Base-by-base conservation (phyloP, 1,284 basidiomycete species). In the Trametes pubescens region DNA sequence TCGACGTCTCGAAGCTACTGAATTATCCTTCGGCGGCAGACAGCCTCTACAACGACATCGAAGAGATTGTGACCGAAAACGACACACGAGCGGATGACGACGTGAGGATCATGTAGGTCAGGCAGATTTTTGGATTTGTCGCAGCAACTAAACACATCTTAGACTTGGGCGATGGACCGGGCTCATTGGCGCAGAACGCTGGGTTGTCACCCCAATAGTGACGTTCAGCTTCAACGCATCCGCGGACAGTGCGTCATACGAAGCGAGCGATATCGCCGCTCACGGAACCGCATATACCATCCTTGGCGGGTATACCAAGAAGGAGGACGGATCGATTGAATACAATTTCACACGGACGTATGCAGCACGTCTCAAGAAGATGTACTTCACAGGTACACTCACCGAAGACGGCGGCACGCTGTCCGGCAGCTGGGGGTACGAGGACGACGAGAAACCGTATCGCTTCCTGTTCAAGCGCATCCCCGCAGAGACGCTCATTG, bases 131-230 rank as follows among this genome's bases (percentile, higher is more conserved):
- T 26, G 2, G 18, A 3, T 9, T 10, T 18, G 14, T 13, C n/a
- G 8, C 8, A 34, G 14, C 37, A 11, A 37, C 32, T 49, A 22
- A 29, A 11, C 11, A 8, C 11, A 24, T n/a, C 24, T 0, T 38
- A 65, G 64, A 13, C 60, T 65, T 2, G 64, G 64, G 1, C 21
- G 60, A 37, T 65, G 64, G 64, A 48, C 62, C 35, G 60, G 59
- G 2, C 38, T 52, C 52, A 26, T 48, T 6, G 48, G 43, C 34
- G 44, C 34, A 16, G 43, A 62, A 11, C 35, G 38, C 14, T 56
- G 49, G 52, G 22, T 43, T 1, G 11, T 46, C 32, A 32, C 22
- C 3, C 34, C 64, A 11, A 65, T 65, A 44, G n/a, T 49, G 2
- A 51, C 52, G 13, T 59, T 65, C 49, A 60, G 43, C 40, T 55